phyloP scores from a whole-genome alignment of 2,329 filamentous ascomycete genomes.

The Fusarium sp. region DNA sequence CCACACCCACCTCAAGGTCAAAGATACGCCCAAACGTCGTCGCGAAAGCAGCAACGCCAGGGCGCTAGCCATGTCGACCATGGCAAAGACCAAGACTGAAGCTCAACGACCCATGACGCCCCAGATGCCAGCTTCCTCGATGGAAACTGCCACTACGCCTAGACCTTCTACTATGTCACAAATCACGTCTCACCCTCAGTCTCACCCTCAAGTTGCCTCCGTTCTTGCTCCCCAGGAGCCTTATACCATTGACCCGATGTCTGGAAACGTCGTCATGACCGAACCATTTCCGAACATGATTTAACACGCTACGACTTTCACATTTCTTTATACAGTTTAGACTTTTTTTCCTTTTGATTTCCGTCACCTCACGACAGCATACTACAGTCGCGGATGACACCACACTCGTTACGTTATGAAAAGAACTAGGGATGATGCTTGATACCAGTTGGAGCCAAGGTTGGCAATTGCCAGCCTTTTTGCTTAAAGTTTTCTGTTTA shows the following conservation, averaged over 20 bases:
- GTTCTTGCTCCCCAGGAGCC: conserved; percentile 39
- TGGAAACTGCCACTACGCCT: conserved; percentile 45
- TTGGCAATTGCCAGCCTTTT: conserved; percentile 28
- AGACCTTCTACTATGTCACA: conserved; percentile 50
- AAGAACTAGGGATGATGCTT: conserved; percentile 46
- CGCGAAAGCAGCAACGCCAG: conserved; percentile 72
- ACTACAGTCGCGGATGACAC: conserved; percentile 45
- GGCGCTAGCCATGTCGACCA: conserved; percentile 58
- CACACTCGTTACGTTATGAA: conserved; percentile 50
- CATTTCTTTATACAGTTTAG: conserved; percentile 32
- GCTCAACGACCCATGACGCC: conserved; percentile 55
- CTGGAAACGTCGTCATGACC: conserved; percentile 44
- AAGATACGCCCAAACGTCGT: conserved; percentile 78
- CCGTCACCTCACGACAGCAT: conserved; percentile 44
- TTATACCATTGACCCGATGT: conserved; percentile 43
- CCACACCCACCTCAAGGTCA: conserved; percentile 80
- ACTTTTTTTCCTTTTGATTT: conserved; percentile 42
- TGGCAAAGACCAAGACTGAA: conserved; percentile 65
- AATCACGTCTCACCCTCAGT: conserved; percentile 48
- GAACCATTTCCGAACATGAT: conserved; percentile 52
- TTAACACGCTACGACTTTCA: conserved; percentile 43
- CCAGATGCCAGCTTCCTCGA: conserved; percentile 46
- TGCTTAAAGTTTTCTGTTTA: conserved; percentile 43
- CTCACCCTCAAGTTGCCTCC: conserved; percentile 48
- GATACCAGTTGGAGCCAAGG: conserved; percentile 46